A percentile compares a stretch with the other conserved stretches of the same genome.
These are phyloP conservation scores for Nymphaea colorata DNA, from an alignment of 164 flowering plant species.

Conservation along the genomic window DNA sequence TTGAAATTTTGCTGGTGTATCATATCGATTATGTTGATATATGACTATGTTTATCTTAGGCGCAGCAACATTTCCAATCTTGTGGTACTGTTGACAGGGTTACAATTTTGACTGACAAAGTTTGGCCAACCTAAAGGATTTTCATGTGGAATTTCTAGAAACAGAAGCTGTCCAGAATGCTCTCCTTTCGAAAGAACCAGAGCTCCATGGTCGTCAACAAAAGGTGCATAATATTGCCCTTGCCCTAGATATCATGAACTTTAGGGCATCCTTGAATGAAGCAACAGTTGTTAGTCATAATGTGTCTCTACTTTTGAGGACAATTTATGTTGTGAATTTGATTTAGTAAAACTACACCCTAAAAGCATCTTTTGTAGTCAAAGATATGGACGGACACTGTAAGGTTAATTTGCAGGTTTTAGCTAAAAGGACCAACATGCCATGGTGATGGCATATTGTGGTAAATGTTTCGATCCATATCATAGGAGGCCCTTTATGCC, in stretches of 20 bases:
- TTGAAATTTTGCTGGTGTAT: not conserved
- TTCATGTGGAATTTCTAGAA: constrained; percentile 65
- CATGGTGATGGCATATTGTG: constrained; percentile 59
- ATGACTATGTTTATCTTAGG: constrained; percentile 15
- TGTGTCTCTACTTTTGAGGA: no score
- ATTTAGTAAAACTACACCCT: no score
- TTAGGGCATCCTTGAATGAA: not conserved
- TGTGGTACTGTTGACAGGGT: constrained; percentile 70
- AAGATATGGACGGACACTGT: not conserved
- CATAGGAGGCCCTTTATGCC: constrained; percentile 30
- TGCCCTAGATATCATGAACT: no score
- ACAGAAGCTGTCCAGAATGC: constrained; percentile 63
- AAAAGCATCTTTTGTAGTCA: not conserved
- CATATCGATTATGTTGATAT: not conserved
- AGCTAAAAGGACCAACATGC: constrained; percentile 53
- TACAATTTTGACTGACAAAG: constrained; percentile 48
- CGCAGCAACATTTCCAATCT: constrained; percentile 66
- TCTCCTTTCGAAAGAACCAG: constrained; percentile 47
- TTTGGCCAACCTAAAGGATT: constrained; percentile 62
- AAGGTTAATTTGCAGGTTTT: constrained; percentile 22
- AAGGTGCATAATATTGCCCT: constrained; percentile 22
- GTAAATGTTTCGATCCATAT: constrained; percentile 28
- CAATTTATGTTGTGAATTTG: not conserved
- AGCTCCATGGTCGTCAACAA: constrained; percentile 59
- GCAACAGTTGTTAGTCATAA: not conserved